Percentiles rank a stretch among this genome's conserved stretches.
Conservation (phyloP, 2,329 filamentous ascomycete genomes). For the Ophiostoma himal-ulmi region DNA sequence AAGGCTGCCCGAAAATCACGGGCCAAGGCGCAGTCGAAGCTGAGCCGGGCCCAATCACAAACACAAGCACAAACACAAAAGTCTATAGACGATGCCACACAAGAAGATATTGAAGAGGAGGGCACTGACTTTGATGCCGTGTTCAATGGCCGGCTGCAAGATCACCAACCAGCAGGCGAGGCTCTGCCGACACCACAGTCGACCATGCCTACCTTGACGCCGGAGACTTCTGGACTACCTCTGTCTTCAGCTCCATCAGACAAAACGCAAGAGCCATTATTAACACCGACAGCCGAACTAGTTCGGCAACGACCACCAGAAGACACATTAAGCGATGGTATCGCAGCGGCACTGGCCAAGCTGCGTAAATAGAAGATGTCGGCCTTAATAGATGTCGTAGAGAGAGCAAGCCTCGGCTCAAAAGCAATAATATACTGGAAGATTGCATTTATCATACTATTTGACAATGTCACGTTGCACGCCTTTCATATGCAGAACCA, state of each 20-base stretch:
- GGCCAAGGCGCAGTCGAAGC: conserved; percentile 22
- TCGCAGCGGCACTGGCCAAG: conserved; percentile 57
- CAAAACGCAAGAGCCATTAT: neutral
- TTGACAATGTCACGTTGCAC: neutral
- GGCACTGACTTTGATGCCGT: conserved; percentile 19
- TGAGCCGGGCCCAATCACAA: conserved; percentile 19
- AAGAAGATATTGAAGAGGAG: neutral
- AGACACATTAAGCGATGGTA: conserved; percentile 49
- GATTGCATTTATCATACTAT: neutral
- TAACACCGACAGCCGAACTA: conserved; percentile 39
- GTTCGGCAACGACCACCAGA: conserved; percentile 25
- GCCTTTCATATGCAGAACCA: neutral
- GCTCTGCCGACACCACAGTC: neutral
- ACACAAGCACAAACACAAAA: conserved; percentile 24
- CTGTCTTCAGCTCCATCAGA: neutral
- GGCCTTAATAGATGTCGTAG: neutral
- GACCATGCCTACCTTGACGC: neutral
- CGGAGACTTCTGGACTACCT: neutral
- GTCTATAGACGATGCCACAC: neutral
- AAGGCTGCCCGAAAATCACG: conserved; percentile 53
- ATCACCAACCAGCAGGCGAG: neutral
- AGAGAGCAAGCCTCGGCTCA: neutral
- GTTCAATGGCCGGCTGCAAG: conserved; percentile 14
- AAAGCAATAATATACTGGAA: neutral
- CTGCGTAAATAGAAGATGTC: conserved; percentile 30